Evolutionary conservation across 345 rosid genomes (phyloP), one percentile per base, ranked within the genome.

Genomic region (Microthlaspi erraticum): DNA sequence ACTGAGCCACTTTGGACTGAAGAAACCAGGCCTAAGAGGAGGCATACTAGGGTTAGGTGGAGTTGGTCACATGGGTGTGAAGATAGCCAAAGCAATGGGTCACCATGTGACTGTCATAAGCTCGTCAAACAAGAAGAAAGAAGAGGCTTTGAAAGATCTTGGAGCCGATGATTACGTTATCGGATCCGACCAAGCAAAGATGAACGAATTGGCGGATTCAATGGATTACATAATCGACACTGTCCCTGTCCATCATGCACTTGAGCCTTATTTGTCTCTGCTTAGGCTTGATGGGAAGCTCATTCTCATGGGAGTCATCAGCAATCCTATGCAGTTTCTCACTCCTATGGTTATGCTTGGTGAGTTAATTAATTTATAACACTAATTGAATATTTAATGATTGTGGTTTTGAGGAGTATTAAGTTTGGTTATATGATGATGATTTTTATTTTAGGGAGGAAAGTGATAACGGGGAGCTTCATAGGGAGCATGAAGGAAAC

Each of bases 11-110:
- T 93, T 91, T 17, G 96, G 92, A 7, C 52, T 93, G 57, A 88
- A 62, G 32, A 43, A 38, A 60, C 82, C 86, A 50, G 96, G 97
- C 11, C 67, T 89, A 14, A 82, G 90, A 66, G 97, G 98, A 71
- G 97, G 89, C 3, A 85, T 93, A 19, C 43, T 93, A 70, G 98
- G 98, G 55, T 84, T 93, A 50, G 97, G 98, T 61, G 98, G 98
- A 59, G 98, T 89, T 3, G 98, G 98, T 2, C 98, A 93, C 82
- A 89, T 93, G 96, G 98, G 97, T 31, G 96, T 93, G 84, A 85
- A 82, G 69, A 89, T 93, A 55, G 97, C 98, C 2, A 93, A 93
- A 76, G 96, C 96, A 66, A 86, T 87, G 94, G 97, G 96, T 58
- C 98, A 93, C 76, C 97, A 88, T 65, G 87, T 93, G 6, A 93